phyloP scores from a whole-genome alignment of 1,139 yeast genomes.

The Kodamaea sp. region DNA sequence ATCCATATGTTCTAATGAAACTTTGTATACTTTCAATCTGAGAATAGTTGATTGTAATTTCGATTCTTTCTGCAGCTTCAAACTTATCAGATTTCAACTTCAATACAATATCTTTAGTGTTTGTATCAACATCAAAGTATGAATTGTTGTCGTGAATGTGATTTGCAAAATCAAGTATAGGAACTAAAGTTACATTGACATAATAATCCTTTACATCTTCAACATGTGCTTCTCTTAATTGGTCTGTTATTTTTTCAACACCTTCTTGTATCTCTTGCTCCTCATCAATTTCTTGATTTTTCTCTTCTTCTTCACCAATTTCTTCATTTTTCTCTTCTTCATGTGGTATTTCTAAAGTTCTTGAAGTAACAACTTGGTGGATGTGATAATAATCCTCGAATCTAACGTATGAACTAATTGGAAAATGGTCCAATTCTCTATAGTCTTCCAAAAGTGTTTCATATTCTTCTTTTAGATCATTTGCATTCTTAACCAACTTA shows the following conservation, averaged over 20 bases:
- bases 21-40: slow-evolving; percentile 43
- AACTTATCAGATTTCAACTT: slow-evolving; percentile 19
- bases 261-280: slow-evolving; percentile 2
- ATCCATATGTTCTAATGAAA: slow-evolving; percentile 57
- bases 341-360: slow-evolving; percentile 63
- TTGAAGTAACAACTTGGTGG: slow-evolving; percentile 49
- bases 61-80: slow-evolving; percentile 15
- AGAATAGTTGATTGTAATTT: slow-evolving; percentile 49
- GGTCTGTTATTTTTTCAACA: not conserved
- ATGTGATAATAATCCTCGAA: slow-evolving; percentile 38
- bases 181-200: slow-evolving; percentile 58
- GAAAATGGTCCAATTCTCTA: slow-evolving; percentile 9
- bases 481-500: slow-evolving; percentile 14
- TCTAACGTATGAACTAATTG: slow-evolving; percentile 12
- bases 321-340: slow-evolving; percentile 12
- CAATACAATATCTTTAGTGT: slow-evolving; percentile 44
- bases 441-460: slow-evolving; percentile 19
- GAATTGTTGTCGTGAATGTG: slow-evolving; percentile 50
- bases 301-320: slow-evolving; percentile 1
- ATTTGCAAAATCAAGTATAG: slow-evolving; percentile 64
- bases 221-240: not conserved
- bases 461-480: slow-evolving; percentile 21
- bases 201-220: slow-evolving; percentile 31
- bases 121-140: slow-evolving; percentile 57
- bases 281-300: slow-evolving; percentile 3